Conservation (phyloP, 495 filamentous ascomycete species). For the Xylaria nigripes region DNA sequence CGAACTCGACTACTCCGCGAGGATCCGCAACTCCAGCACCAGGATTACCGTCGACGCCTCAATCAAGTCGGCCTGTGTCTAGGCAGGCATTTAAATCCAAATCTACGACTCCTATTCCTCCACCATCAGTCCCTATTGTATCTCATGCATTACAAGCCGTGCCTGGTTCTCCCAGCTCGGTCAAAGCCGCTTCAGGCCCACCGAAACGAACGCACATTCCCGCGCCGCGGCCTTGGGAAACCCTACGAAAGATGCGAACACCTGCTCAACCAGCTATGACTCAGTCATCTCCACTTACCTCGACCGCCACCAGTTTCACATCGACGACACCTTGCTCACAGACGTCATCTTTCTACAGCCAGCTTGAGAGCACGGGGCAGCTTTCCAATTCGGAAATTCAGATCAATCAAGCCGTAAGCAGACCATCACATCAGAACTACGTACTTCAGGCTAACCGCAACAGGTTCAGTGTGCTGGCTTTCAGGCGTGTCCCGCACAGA, state of each 20-base stretch:
- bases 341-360: not conserved
- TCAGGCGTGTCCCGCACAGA: conserved; percentile 11
- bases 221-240: conserved; percentile 26
- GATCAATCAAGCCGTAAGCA: conserved; percentile 29
- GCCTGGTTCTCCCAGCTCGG: conserved; percentile 3
- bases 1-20: not conserved
- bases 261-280: conserved; percentile 3
- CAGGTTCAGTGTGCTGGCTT: conserved; percentile 16
- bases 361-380: conserved; percentile 11
- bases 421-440: conserved; percentile 22
- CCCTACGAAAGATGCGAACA: conserved; percentile 18
- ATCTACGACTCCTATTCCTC: conserved; percentile 5
- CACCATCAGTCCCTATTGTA: not conserved
- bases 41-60: not conserved
- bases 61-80: not conserved
- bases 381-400: conserved; percentile 16
- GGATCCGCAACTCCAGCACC: not conserved
- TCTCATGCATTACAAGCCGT: not conserved
- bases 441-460: conserved; percentile 26
- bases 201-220: conserved; percentile 22
- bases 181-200: not conserved
- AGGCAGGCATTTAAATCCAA: not conserved
- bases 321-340: not conserved
- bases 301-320: not conserved
- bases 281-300: not conserved